Evolutionary conservation across 345 rosid species (phyloP).

Genomic region (Aquilaria yunnanensis): DNA sequence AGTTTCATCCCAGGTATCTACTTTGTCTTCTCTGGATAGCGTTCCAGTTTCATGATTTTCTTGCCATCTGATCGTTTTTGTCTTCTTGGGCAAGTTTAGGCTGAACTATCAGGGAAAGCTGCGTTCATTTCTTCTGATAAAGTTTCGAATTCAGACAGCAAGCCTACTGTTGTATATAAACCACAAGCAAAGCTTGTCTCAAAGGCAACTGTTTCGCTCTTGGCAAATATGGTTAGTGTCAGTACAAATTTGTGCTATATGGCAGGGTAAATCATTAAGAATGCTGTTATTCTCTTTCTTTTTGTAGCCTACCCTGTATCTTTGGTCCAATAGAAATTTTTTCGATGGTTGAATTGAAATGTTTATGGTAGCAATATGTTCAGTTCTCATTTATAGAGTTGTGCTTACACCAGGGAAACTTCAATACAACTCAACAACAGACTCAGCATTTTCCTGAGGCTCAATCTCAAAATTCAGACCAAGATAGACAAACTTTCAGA

Average conservation of each 20-base stretch:
- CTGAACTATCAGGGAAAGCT: conserved; percentile 29
- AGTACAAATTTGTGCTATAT: background rate
- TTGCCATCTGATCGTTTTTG: conserved; percentile 15
- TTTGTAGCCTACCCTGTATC: too few relatives aligned
- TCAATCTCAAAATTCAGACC: conserved; percentile 20
- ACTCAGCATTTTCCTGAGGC: conserved; percentile 22
- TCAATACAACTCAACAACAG: conserved; percentile 24
- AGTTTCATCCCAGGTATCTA: conserved; percentile 43
- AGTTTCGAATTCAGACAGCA: conserved; percentile 31
- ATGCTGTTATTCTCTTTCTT: too few relatives aligned
- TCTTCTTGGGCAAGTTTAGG: conserved; percentile 29
- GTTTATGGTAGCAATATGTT: background rate
- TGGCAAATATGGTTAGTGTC: conserved; percentile 74
- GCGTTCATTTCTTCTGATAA: conserved; percentile 32
- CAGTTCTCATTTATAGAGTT: background rate
- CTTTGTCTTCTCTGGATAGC: background rate
- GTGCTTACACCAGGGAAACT: conserved; percentile 43
- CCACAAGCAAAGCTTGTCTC: conserved; percentile 89
- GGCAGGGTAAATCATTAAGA: too few relatives aligned
- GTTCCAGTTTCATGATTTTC: conserved; percentile 1
- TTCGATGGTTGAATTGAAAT: background rate
- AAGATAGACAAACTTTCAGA: conserved; percentile 28
- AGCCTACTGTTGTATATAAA: conserved; percentile 50
- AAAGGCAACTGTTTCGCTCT: conserved; percentile 59
- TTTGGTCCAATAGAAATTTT: background rate